phyloP scores from a whole-genome alignment of 2,329 filamentous ascomycete genomes.

The Hymenotorrendiella dingleyae region DNA sequence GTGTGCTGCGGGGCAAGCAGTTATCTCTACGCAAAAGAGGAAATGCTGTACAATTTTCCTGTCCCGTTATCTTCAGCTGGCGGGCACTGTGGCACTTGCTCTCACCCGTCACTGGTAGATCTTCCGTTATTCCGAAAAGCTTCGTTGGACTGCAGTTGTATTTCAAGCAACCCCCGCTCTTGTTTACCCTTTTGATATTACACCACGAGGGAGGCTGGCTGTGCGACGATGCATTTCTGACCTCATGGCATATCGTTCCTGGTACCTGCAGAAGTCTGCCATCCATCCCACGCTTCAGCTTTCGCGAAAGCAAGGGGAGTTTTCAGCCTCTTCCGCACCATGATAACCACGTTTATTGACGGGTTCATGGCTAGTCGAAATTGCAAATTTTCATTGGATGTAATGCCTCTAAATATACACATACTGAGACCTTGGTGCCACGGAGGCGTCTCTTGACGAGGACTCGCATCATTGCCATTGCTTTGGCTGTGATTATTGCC shows the following conservation, averaged over 20 bases:
- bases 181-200: neutral
- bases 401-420: neutral
- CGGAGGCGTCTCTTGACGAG: neutral
- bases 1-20: no score
- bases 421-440: neutral
- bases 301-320: no score
- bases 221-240: neutral
- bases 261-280: neutral
- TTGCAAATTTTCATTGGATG: no score
- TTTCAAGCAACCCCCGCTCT: neutral
- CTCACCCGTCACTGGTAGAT: neutral
- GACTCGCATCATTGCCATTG: neutral
- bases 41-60: no score
- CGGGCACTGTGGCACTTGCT: neutral
- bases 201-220: no score
- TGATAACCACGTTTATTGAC: no score
- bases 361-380: no score
- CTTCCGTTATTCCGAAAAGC: neutral
- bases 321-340: no score
- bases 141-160: neutral
- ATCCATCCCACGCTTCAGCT: no score
- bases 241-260: neutral
- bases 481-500: neutral
- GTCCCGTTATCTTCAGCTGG: no score
- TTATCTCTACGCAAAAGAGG: no score